phyloP scores from a whole-genome alignment of 345 rosid genomes.

The Odontarrhena argentea region DNA sequence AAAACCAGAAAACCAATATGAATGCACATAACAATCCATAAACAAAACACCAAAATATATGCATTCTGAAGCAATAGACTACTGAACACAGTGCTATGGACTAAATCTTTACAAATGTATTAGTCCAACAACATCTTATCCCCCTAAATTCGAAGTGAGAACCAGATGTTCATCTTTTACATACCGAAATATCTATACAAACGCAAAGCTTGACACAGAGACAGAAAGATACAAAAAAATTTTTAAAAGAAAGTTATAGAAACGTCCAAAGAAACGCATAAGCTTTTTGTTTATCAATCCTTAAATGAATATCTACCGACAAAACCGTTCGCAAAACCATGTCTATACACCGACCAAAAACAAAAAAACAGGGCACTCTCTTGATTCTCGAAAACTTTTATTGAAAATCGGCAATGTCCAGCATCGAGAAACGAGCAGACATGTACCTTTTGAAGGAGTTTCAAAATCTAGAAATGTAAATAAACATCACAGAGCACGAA shows the following conservation, averaged over 20 bases:
- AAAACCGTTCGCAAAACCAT: conserved; percentile 22
- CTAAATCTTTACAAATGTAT: conserved; percentile 6
- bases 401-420: neutral
- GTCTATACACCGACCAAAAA: neutral
- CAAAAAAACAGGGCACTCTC: neutral
- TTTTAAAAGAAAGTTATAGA: conserved; percentile 28
- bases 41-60: conserved; percentile 19
- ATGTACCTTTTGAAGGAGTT: neutral
- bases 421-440: neutral
- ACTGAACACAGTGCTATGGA: neutral
- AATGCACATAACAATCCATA: neutral
- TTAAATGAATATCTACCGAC: conserved; percentile 26
- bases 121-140: neutral
- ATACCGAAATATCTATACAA: conserved; percentile 25
- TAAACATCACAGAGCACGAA: conserved; percentile 7
- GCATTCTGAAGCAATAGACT: conserved; percentile 4
- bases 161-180: conserved; percentile 2
- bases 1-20: neutral
- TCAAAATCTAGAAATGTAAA: conserved; percentile 14
- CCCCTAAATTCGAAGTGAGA: conserved; percentile 9
- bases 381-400: neutral
- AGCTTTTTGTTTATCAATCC: conserved; percentile 14
- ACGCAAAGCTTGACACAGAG: conserved; percentile 27
- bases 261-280: conserved; percentile 38
- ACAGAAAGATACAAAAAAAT: conserved; percentile 18